Evolutionary conservation across 2,329 filamentous ascomycete genomes (phyloP).

Genomic region (Hypomyces perniciosus): DNA sequence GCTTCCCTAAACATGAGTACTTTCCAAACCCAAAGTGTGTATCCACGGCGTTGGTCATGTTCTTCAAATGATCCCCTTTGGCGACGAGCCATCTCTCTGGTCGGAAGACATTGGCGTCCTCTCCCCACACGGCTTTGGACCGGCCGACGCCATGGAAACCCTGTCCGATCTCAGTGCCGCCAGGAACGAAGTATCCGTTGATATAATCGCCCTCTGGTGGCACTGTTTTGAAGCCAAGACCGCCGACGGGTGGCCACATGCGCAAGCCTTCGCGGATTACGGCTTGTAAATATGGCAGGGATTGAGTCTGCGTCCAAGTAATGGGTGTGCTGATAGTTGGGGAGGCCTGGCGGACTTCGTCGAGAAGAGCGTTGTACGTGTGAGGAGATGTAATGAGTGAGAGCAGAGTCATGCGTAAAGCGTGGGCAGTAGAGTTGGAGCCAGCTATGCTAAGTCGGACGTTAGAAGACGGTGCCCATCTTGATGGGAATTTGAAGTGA

Average conservation of each 20-base stretch:
- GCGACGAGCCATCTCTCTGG: conserved; percentile 50
- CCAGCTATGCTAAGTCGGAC: conserved; percentile 44
- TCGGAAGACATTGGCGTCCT: conserved; percentile 45
- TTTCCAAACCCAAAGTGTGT: conserved; percentile 41
- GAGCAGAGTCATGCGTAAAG: conserved; percentile 46
- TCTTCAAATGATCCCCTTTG: conserved; percentile 23
- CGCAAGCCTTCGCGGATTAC: conserved; percentile 52
- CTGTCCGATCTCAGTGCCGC: conserved; percentile 46
- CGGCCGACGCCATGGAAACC: conserved; percentile 51
- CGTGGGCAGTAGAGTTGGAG: conserved; percentile 53
- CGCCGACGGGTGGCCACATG: conserved; percentile 48
- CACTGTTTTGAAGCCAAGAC: conserved; percentile 47
- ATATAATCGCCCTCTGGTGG: conserved; percentile 47
- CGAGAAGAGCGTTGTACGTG: conserved; percentile 34
- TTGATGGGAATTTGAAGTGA: not conserved
- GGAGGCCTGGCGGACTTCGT: conserved; percentile 41
- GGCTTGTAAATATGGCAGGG: conserved; percentile 49
- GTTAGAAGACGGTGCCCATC: not conserved
- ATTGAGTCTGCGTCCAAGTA: conserved; percentile 42
- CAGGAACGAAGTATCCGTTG: conserved; percentile 45
- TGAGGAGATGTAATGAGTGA: conserved; percentile 41
- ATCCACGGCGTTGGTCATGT: conserved; percentile 34
- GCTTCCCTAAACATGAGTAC: conserved; percentile 40
- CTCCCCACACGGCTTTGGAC: conserved; percentile 42
- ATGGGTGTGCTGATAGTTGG: conserved; percentile 30